Evolutionary conservation across 768 basidiomycete species (phyloP).

Genomic region (Suillus cothurnatus): DNA sequence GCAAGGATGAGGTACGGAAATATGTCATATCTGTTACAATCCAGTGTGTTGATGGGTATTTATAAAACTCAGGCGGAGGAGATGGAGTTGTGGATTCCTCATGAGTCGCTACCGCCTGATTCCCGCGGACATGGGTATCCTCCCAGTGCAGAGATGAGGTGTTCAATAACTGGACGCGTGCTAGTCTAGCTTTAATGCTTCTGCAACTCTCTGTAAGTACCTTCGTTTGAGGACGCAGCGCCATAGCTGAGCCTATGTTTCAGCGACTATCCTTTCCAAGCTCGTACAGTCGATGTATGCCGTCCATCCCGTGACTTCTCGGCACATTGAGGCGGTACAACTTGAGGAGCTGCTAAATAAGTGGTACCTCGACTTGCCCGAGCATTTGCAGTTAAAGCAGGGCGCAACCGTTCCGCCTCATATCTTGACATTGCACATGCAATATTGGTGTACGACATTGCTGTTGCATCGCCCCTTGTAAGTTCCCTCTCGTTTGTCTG

Average conservation of each 20-base stretch:
- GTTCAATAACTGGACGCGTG: slow-evolving; percentile 46
- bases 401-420: slow-evolving; percentile 57
- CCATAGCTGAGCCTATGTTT: slow-evolving; percentile 14
- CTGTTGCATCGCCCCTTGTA: slow-evolving; percentile 81
- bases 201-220: slow-evolving; percentile 67
- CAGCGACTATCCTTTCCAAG: slow-evolving; percentile 69
- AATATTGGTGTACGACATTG: slow-evolving; percentile 81
- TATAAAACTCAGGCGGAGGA: slow-evolving; percentile 57
- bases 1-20: slow-evolving; percentile 53
- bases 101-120: slow-evolving; percentile 35
- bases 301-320: slow-evolving; percentile 54
- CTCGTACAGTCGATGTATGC: slow-evolving; percentile 76
- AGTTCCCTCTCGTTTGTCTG: slow-evolving; percentile 32
- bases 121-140: slow-evolving; percentile 32
- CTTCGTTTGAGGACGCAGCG: background rate
- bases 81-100: slow-evolving; percentile 53
- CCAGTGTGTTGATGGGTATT: background rate
- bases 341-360: slow-evolving; percentile 68
- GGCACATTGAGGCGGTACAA: slow-evolving; percentile 56
- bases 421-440: slow-evolving; percentile 77
- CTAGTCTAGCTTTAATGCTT: slow-evolving; percentile 80
- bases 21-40: background rate
- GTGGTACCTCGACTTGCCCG: slow-evolving; percentile 74
- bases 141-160: slow-evolving; percentile 17
- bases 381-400: slow-evolving; percentile 65